Base-by-base conservation (phyloP, 352 stramenopile genomes). In the Globisporangium paddicum region DNA sequence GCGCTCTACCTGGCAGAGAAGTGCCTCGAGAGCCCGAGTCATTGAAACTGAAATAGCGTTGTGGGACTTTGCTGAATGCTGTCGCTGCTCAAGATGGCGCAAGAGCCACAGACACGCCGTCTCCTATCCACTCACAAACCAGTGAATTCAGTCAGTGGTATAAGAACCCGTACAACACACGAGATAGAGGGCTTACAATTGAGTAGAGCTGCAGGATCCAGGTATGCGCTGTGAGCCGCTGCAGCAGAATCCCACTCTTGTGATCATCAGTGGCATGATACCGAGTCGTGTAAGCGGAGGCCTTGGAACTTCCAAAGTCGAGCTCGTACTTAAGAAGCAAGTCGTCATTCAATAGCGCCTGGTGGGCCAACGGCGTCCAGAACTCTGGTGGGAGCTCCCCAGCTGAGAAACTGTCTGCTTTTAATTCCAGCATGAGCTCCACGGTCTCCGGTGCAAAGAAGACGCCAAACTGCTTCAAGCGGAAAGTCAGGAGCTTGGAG, bases 391-490 rank as follows among this genome's bases (percentile, higher is more conserved):
- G 19, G 48, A 10, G 11, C 26, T 23, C 34, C 3, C 42, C 21
- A 28, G 6, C 19, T 21, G 38, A 2, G 4, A 44, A 19, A 9
- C 3, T 14, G 7, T 1, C 2, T 2, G 9, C 8, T 25, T 47
- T 30, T 13, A 51, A 0, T 28, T 34, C 55, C 18, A 67, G 41
- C 53, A 70, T 23, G 72, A 34, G 25, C 25, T 55, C 11, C 0
- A 60, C 62, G 42, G 67, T 61, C 38, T 79, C 59, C 47, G 57
- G 55, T 10, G 64, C 68, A 40, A 72, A 60, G 46, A 81, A 81
- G 38, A 81, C 30, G 0, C 67, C 72, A 45, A 72, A 78, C 30
- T 58, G 56, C 25, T 42, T 37, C 16, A 82, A 25, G 28, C 67
- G 68, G 58, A 67, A 71, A 5, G 40, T 57, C 13, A 64, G 1